Base-by-base conservation (phyloP, 805 yeast species). In the Myxozyma neglecta region DNA sequence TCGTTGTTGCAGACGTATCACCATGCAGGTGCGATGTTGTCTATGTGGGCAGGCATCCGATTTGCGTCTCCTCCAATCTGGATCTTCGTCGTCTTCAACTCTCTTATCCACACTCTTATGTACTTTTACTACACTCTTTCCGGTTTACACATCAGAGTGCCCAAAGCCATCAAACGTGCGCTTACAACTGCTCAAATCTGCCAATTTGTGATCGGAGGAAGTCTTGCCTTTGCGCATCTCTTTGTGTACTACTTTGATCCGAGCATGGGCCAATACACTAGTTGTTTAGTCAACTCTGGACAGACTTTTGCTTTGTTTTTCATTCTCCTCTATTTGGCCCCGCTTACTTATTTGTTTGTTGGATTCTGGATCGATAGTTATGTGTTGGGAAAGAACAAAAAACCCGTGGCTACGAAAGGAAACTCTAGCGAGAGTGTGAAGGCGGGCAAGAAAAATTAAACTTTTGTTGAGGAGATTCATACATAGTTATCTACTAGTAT, bases 21-120 rank as follows among this genome's bases (percentile, higher is more conserved):
- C 72, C 91, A 87, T 72, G 82, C 90, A 5, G 91, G 91, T 32
- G 91, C 91, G 53, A 87, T 87, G 85, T 76, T 87, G 74, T 85
- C 89, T 62, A 87, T 87, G 91, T 87, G 90, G 90, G 82, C 88
- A 7, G 91, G 91, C 1, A 82, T 85, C 59, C 77, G 90, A 60
- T 87, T 76, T 73, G 82, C 81, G 55, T 81, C 89, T 13, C 89
- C 90, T 5, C 91, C 91, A 40, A 87, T 87, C 72, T 87, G 91
- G 91, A 84, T 87, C 69, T 87, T 87, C 74, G 90, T 86, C 49
- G 89, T 84, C 32, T 87, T 87, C 82, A 87, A 87, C 78, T 86
- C 90, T n/a, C 83, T 87, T 71, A 86, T 87, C 70, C 91, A 87
- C 76, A 77, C 88, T 32, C 79, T 87, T 72, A 87, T 87, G 91